Conservation (phyloP, 2,329 filamentous ascomycete genomes). For the Colletotrichum liriopes region DNA sequence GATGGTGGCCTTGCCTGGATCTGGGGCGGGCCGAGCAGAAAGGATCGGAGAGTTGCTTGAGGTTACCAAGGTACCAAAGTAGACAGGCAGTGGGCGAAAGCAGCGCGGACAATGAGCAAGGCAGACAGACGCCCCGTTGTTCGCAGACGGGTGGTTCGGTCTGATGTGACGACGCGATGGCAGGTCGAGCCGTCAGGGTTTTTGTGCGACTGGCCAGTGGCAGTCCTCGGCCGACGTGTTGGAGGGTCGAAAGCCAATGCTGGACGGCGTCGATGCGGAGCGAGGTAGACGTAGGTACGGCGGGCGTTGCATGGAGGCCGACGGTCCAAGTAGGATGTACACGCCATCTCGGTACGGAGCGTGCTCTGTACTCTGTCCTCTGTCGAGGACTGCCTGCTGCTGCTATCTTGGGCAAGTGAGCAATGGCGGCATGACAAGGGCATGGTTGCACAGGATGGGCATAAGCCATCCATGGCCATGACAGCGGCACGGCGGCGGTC, state of each 20-base stretch:
- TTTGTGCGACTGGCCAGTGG: neutral
- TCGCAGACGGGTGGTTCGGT: neutral
- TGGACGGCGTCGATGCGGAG: constrained; percentile 4
- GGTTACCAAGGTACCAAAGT: neutral
- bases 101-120: too few relatives aligned
- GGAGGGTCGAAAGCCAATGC: neutral
- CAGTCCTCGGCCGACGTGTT: neutral
- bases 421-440: neutral
- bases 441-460: neutral
- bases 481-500: neutral
- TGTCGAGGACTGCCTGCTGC: neutral
- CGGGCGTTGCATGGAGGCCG: neutral
- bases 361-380: too few relatives aligned
- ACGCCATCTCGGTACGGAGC: neutral
- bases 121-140: constrained; percentile 11
- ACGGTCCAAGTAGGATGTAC: neutral
- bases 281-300: neutral
- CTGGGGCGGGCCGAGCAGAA: neutral
- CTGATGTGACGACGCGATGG: constrained; percentile 27
- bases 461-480: neutral
- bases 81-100: neutral
- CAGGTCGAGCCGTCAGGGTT: constrained; percentile 13
- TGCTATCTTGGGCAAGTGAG: neutral
- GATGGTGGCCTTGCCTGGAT: neutral
- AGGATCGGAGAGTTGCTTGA: neutral